Evolutionary conservation across 257 asterid genomes (phyloP).

Genomic region (Capsicum baccatum): DNA sequence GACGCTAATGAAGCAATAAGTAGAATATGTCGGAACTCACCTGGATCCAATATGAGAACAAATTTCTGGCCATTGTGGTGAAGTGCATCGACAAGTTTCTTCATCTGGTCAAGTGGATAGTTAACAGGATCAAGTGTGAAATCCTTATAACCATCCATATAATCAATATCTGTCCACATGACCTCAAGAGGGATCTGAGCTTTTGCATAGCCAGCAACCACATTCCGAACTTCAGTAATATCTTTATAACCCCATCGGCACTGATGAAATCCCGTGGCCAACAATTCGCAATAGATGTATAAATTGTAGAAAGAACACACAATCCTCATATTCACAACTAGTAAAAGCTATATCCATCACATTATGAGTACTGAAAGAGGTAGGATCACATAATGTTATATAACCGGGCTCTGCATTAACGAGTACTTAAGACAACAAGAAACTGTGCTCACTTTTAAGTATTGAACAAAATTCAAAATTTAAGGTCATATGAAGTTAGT

Average conservation of each 20-base stretch:
- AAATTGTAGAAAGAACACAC: neutral
- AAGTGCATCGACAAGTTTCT: slow-evolving; percentile 57
- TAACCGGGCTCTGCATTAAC: neutral
- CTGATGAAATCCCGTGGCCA: slow-evolving; percentile 77
- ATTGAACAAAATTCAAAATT: neutral
- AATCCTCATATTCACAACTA: neutral
- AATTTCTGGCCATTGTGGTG: slow-evolving; percentile 73
- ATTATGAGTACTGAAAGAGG: neutral
- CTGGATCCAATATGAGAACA: slow-evolving; percentile 85
- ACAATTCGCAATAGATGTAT: neutral
- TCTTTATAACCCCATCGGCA: slow-evolving; percentile 77
- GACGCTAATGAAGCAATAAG: neutral
- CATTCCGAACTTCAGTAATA: slow-evolving; percentile 64
- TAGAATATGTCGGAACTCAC: slow-evolving; percentile 38
- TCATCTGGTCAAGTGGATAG: slow-evolving; percentile 67
- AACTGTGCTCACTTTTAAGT: neutral
- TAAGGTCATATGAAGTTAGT: neutral
- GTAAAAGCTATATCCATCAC: neutral
- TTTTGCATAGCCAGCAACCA: slow-evolving; percentile 72
- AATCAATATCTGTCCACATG: slow-evolving; percentile 95
- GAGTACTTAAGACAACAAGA: neutral
- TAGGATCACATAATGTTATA: neutral
- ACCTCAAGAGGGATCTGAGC: slow-evolving; percentile 84
- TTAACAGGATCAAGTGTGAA: slow-evolving; percentile 86
- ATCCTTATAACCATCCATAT: slow-evolving; percentile 91